Evolutionary conservation across 116 monocot genomes (phyloP).

Genomic region (Phalaenopsis hybrid): DNA sequence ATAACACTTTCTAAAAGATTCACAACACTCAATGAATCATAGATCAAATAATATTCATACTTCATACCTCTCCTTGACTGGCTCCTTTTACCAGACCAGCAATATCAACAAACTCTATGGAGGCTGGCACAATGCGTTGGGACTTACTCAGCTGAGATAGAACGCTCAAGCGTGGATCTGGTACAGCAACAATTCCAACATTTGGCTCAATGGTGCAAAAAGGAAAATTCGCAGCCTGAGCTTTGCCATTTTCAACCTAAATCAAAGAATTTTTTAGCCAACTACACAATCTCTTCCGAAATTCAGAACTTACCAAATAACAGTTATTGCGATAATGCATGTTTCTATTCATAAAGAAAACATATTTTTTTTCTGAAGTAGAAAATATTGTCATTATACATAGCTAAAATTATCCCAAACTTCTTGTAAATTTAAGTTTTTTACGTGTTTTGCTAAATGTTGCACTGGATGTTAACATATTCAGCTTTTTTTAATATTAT

Average conservation of each 20-base stretch:
- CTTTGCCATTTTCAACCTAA: constrained; percentile 99
- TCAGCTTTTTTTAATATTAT: too few species aligned
- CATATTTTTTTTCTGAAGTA: not conserved
- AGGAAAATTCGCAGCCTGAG: constrained; percentile 97
- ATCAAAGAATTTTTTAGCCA: not conserved
- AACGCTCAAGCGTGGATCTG: constrained; percentile 76
- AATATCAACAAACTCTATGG: constrained; percentile 96
- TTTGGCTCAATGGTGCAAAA: constrained; percentile 99
- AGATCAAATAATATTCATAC: not conserved
- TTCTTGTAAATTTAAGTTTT: too few species aligned
- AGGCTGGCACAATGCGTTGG: constrained; percentile 60
- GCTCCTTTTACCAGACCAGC: constrained; percentile 99
- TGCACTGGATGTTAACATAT: too few species aligned
- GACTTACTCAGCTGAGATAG: constrained; percentile 81
- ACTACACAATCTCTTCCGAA: not conserved
- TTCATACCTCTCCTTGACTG: constrained; percentile 92
- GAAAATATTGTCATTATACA: too few species aligned
- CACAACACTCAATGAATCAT: not conserved
- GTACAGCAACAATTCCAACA: constrained; percentile 91
- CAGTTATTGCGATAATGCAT: not conserved
- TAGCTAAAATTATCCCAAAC: too few species aligned
- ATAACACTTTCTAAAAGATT: not conserved
- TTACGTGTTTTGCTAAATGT: too few species aligned
- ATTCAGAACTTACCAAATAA: not conserved
- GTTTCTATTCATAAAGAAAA: not conserved